Percentiles rank a stretch among this genome's conserved stretches.
These are phyloP conservation scores for Hypsizygus ulmarius DNA, from an alignment of 1,284 basidiomycete species.

Conservation along the genomic window DNA sequence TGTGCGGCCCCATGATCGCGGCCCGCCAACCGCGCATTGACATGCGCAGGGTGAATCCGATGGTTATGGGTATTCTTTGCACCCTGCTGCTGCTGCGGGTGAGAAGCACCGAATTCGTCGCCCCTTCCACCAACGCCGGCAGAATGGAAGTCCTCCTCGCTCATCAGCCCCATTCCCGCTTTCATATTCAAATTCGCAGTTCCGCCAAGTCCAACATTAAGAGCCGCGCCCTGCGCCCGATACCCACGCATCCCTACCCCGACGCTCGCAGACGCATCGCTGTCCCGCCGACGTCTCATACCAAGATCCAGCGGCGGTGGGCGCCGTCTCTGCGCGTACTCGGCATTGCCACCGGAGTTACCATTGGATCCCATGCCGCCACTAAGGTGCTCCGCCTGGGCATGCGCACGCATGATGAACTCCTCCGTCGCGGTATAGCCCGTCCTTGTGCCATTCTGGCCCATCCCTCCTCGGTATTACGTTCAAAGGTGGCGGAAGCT, in stretches of 20 bases:
- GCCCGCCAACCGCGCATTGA: slow-evolving; percentile 21
- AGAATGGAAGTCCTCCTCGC: slow-evolving; percentile 37
- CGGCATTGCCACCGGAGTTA: slow-evolving; percentile 8
- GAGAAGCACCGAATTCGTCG: not conserved
- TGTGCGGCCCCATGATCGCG: slow-evolving; percentile 10
- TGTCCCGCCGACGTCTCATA: slow-evolving; percentile 17
- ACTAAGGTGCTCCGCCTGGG: slow-evolving; percentile 26
- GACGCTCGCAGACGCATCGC: slow-evolving; percentile 26
- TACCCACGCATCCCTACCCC: slow-evolving; percentile 40
- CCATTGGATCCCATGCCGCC: not conserved
- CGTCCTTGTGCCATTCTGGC: slow-evolving; percentile 38
- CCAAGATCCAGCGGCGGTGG: slow-evolving; percentile 32
- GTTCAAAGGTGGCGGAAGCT: not conserved
- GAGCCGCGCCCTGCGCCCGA: slow-evolving; percentile 35
- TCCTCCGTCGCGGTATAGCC: slow-evolving; percentile 69
- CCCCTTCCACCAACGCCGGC: slow-evolving; percentile 4
- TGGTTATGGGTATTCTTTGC: slow-evolving; percentile 15
- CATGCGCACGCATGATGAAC: slow-evolving; percentile 60
- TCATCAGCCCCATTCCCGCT: slow-evolving; percentile 19
- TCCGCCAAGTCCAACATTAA: not conserved
- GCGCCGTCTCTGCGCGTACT: slow-evolving; percentile 20
- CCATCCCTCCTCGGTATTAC: not conserved
- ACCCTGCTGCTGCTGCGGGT: not conserved
- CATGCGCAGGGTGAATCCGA: slow-evolving; percentile 22
- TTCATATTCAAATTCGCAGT: not conserved